These are phyloP conservation scores for Rhodotorula mucilaginosa DNA, from an alignment of 1,284 basidiomycete species.

Conservation along the genomic window DNA sequence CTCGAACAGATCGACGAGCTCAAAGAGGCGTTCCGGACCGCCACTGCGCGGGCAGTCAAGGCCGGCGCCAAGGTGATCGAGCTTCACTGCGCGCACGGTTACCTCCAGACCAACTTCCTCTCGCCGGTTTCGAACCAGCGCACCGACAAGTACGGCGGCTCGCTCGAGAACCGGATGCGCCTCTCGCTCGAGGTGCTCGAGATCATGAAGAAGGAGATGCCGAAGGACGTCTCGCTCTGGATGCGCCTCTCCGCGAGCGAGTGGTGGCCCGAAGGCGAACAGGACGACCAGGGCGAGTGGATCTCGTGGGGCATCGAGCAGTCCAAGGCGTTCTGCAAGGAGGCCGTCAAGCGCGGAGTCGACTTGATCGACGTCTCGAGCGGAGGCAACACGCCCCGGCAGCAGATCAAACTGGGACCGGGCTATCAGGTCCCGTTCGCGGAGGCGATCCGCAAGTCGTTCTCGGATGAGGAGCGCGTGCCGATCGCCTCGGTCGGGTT, in stretches of 20 bases:
- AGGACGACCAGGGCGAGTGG: constrained; percentile 62
- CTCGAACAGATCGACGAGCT: constrained; percentile 60
- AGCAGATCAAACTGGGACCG: constrained; percentile 60
- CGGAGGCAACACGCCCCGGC: constrained; percentile 65
- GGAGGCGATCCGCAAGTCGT: constrained; percentile 63
- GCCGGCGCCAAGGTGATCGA: constrained; percentile 70
- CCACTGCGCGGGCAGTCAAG: constrained; percentile 57
- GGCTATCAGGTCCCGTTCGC: constrained; percentile 74
- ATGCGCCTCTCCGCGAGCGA: constrained; percentile 71
- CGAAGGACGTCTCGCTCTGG: constrained; percentile 64
- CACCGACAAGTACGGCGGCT: constrained; percentile 69
- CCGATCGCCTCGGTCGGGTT: constrained; percentile 61
- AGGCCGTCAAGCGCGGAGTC: constrained; percentile 61
- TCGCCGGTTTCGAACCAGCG: constrained; percentile 70
- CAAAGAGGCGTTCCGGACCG: constrained; percentile 64
- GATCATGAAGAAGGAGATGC: constrained; percentile 60
- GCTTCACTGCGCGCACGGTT: constrained; percentile 39
- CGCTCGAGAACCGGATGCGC: constrained; percentile 65
- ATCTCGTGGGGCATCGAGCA: constrained; percentile 74
- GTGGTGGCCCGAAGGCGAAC: constrained; percentile 71
- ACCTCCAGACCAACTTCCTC: constrained; percentile 54
- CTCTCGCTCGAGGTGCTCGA: constrained; percentile 62
- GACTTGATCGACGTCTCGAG: constrained; percentile 70
- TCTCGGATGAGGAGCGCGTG: constrained; percentile 54
- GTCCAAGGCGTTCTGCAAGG: constrained; percentile 58